Evolutionary conservation across 495 filamentous ascomycete genomes (phyloP), one percentile per base, ranked within the genome.

Genomic region (Penicillium goetzii): DNA sequence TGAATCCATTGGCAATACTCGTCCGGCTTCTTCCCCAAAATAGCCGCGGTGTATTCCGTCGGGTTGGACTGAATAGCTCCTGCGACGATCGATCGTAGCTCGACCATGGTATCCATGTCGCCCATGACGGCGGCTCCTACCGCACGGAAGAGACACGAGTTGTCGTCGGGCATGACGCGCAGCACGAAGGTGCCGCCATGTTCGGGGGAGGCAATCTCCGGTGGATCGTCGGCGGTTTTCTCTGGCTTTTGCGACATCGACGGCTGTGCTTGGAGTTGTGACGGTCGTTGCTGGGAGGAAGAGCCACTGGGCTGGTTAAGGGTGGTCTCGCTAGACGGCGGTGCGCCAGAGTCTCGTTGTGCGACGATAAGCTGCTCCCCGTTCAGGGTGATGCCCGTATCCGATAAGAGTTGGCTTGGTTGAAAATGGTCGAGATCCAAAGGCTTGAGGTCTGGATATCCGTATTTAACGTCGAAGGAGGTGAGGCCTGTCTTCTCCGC

Each of bases 121-220:
- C 88, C 88, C 60, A 91, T 84, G 21, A 97, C 83, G 4, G 92
- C 91, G 56, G 87, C 89, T 56, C 89, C 88, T 26, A 98, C 84
- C 0, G 96, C 95, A 11, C 92, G 90, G 75, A 98, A 99, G 62
- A 98, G 87, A 75, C 95, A 99, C 49, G 87, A 90, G 75, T 97
- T 97, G 73, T 99, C 95, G 71, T 97, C 95, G 11, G 93, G 92
- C 95, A 99, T 97, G 36, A 98, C 92, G 3, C 95, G 88, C 6
- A 97, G 86, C 32, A 97, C 88, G 28, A 93, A 76, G 0, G 85
- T 90, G 28, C 87, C 87, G 11, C 78, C 78, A 57, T 85, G 86
- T 23, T 82, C 77, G 25, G 87, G 81, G 3, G 91, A 78, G 0
- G 85, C 78, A n/a, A 92, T 71, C 68, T 92, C 89, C 0, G 90